Evolutionary conservation across 306 rosid genomes (phyloP).

Genomic region (Cicer bijugum): DNA sequence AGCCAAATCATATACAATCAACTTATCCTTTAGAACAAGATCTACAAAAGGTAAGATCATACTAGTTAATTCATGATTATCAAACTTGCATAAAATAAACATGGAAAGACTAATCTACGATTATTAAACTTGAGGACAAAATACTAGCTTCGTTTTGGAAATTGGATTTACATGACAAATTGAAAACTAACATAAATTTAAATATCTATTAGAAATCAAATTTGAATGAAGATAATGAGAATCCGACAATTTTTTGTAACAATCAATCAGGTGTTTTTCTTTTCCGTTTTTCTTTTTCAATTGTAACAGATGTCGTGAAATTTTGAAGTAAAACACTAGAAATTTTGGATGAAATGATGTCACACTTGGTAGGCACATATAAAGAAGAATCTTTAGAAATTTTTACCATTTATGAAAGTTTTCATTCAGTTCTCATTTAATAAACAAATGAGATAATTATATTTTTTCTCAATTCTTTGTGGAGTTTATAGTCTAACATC

Average conservation of each 20-base stretch:
- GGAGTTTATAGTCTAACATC: background rate
- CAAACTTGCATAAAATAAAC: background rate
- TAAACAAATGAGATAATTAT: conserved; percentile 7
- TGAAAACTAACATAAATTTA: conserved; percentile 6
- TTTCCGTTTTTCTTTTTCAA: no score
- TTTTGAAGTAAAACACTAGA: no score
- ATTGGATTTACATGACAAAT: background rate
- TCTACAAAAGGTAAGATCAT: conserved; percentile 52
- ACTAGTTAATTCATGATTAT: no score
- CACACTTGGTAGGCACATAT: background rate
- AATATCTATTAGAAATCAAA: conserved; percentile 15
- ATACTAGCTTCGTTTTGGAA: background rate
- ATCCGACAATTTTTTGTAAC: background rate
- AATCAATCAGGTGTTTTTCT: background rate
- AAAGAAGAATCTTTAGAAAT: conserved; percentile 6
- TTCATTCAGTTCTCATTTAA: conserved; percentile 29
- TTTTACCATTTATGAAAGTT: conserved; percentile 1
- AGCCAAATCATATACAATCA: conserved; percentile 80
- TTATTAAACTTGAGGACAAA: conserved; percentile 7
- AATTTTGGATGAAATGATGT: no score
- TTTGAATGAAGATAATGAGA: background rate
- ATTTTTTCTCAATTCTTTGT: conserved; percentile 4
- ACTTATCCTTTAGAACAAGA: conserved; percentile 86
- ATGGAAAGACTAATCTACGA: background rate
- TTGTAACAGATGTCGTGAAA: no score